Evolutionary conservation across 768 basidiomycete genomes (phyloP).

Genomic region (Boletellus ananiceps): DNA sequence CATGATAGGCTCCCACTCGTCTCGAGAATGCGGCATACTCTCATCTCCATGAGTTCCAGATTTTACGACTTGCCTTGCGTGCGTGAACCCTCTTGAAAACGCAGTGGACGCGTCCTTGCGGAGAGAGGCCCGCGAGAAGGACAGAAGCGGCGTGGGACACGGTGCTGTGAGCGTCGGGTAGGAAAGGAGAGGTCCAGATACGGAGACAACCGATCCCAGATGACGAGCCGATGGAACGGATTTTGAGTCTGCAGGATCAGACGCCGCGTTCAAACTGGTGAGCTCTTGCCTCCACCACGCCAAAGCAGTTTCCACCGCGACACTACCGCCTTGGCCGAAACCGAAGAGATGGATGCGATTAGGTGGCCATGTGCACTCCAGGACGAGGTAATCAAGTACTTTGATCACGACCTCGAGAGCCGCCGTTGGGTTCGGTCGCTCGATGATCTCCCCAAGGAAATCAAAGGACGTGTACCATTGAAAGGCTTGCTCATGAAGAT

Average conservation of each 20-base stretch:
- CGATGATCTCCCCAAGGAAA: constrained; percentile 65
- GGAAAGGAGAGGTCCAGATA: constrained; percentile 73
- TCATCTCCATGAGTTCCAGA: constrained; percentile 27
- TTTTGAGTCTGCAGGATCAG: constrained; percentile 7
- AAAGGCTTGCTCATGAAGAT: constrained; percentile 70
- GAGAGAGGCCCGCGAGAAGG: constrained; percentile 51
- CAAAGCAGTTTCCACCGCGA: constrained; percentile 66
- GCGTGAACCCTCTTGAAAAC: constrained; percentile 57
- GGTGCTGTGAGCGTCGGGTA: constrained; percentile 57
- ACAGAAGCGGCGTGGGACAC: constrained; percentile 59
- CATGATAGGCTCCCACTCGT: constrained; percentile 85
- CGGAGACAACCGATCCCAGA: constrained; percentile 63
- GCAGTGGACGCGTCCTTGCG: constrained; percentile 43
- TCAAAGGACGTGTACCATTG: constrained; percentile 89
- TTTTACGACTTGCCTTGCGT: constrained; percentile 47
- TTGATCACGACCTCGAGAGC: constrained; percentile 54
- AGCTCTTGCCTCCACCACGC: constrained; percentile 47
- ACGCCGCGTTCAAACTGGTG: not conserved
- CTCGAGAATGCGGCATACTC: constrained; percentile 73
- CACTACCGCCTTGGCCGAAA: constrained; percentile 81
- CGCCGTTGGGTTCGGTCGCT: constrained; percentile 66
- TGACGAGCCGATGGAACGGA: constrained; percentile 14
- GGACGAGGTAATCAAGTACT: constrained; percentile 52
- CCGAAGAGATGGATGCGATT: constrained; percentile 81
- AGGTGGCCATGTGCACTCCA: constrained; percentile 61